phyloP scores from a whole-genome alignment of 257 asterid genomes.

The Solanum sparsipilum region DNA sequence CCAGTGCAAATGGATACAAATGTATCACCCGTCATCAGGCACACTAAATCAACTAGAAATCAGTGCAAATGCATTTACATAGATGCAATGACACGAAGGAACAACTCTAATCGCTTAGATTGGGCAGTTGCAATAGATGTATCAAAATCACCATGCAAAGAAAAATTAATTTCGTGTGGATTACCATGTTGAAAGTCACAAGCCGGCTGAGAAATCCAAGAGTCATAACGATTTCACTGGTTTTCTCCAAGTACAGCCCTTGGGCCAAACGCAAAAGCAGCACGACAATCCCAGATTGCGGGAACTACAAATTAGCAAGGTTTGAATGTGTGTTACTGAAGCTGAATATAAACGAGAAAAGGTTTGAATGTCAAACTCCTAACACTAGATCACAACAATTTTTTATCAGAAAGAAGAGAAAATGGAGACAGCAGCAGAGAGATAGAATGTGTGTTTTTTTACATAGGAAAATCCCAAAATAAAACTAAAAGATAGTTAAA shows the following conservation, averaged over 20 bases:
- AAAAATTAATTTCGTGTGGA: neutral
- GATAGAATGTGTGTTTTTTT: neutral
- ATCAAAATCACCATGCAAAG: neutral
- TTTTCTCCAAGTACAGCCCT: slow-evolving; percentile 33
- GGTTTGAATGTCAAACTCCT: neutral
- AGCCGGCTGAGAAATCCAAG: slow-evolving; percentile 76
- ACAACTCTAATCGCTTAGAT: neutral
- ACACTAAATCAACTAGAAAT: neutral
- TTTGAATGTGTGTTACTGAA: neutral
- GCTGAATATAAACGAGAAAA: neutral
- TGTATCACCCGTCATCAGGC: neutral
- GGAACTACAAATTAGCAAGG: slow-evolving; percentile 31
- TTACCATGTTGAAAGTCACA: slow-evolving; percentile 69
- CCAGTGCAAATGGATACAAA: neutral
- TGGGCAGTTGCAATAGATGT: neutral
- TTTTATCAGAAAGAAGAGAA: neutral
- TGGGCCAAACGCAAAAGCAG: slow-evolving; percentile 74
- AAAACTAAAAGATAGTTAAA: neutral
- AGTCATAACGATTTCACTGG: slow-evolving; percentile 43
- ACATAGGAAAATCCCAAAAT: neutral
- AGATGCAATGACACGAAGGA: neutral
- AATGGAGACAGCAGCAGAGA: neutral
- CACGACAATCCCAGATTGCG: slow-evolving; percentile 71
- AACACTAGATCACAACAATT: neutral
- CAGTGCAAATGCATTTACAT: neutral